Conservation (phyloP, 768 basidiomycete species). For the Psilocybe tampanensis region DNA sequence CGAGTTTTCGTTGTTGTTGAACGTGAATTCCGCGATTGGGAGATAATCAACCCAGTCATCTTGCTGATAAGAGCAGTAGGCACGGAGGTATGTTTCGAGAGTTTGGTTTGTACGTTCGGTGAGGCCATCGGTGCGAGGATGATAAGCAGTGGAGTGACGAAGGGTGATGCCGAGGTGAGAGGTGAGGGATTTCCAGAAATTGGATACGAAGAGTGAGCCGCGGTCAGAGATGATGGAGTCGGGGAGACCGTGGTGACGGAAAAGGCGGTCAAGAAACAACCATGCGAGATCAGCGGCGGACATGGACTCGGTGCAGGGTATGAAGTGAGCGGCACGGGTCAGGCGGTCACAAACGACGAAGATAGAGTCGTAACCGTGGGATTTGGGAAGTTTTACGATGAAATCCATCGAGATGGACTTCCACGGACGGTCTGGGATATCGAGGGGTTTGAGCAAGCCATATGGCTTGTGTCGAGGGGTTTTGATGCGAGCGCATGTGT, state of each 20-base stretch:
- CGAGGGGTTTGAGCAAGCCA: conserved; percentile 37
- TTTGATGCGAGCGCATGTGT: conserved; percentile 35
- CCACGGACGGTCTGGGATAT: conserved; percentile 38
- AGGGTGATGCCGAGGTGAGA: conserved; percentile 11
- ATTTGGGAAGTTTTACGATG: conserved; percentile 41
- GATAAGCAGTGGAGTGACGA: conserved; percentile 19
- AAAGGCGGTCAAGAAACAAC: conserved; percentile 38
- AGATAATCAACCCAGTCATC: conserved; percentile 44
- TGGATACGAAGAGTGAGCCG: conserved; percentile 33
- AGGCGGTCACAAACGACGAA: conserved; percentile 40
- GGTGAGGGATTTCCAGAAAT: conserved; percentile 27
- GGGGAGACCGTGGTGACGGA: conserved; percentile 36
- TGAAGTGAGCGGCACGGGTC: conserved; percentile 44
- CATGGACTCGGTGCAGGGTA: conserved; percentile 32
- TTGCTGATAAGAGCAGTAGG: conserved; percentile 39
- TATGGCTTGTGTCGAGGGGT: conserved; percentile 34
- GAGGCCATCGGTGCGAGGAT: conserved; percentile 21
- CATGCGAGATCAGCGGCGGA: conserved; percentile 31
- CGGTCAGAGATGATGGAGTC: conserved; percentile 35
- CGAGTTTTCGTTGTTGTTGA: conserved; percentile 36
- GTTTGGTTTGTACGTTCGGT: conserved; percentile 21
- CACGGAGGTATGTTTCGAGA: conserved; percentile 38
- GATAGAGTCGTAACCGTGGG: conserved; percentile 38
- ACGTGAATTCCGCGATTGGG: conserved; percentile 41
- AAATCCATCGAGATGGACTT: conserved; percentile 42